A percentile compares a stretch with the other conserved stretches of the same genome.
phyloP scores from a whole-genome alignment of 2,329 filamentous ascomycete species.

The Diaporthe capsici region DNA sequence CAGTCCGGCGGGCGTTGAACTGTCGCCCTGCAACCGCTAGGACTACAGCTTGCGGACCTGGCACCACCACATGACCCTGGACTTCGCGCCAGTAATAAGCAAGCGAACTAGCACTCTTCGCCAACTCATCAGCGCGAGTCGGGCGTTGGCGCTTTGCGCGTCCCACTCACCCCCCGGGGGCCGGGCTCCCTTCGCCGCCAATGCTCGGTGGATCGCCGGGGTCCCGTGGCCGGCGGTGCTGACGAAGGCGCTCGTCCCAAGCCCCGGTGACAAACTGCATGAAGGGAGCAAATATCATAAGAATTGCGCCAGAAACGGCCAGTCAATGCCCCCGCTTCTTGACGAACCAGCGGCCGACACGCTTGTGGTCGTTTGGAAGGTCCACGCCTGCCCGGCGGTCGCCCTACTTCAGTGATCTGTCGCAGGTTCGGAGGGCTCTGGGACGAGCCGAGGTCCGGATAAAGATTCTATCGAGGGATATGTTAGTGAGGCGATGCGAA shows the following conservation, averaged over 20 bases:
- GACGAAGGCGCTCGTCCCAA: background rate
- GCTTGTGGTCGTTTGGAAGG: background rate
- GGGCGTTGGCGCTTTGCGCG: background rate
- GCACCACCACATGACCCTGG: background rate
- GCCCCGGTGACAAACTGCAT: constrained; percentile 7
- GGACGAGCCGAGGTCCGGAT: background rate
- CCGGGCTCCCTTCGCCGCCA: constrained; percentile 2
- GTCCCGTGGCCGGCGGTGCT: constrained; percentile 19
- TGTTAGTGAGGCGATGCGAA: background rate
- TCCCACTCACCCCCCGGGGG: background rate
- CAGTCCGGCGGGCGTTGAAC: background rate
- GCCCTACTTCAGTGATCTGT: background rate
- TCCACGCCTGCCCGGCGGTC: background rate
- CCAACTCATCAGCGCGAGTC: background rate
- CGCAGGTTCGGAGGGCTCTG: background rate
- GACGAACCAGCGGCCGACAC: constrained; percentile 24
- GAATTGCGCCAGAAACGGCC: background rate
- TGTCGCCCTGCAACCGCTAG: background rate
- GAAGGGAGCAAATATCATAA: background rate
- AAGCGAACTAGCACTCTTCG: background rate
- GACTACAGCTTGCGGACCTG: background rate
- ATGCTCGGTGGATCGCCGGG: background rate
- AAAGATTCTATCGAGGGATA: background rate
- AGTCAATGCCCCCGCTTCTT: background rate
- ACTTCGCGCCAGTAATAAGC: background rate